phyloP scores from a whole-genome alignment of 2,329 filamentous ascomycete species.

The Reticulascus tulasneorum region DNA sequence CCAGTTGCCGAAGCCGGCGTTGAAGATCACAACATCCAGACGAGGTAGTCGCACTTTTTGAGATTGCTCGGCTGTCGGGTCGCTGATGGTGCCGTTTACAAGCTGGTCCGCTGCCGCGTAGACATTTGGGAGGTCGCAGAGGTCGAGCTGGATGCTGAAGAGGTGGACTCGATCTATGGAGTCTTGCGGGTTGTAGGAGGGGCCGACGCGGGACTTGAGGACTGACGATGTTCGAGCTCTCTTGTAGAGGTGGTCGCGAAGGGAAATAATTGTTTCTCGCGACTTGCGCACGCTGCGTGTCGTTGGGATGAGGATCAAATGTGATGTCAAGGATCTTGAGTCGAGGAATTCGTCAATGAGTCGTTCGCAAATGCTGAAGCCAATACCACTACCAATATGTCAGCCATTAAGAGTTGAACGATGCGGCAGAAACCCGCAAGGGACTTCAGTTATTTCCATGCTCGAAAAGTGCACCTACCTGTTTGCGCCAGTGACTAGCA shows the following conservation, averaged over 20 bases:
- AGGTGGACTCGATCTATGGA: slow-evolving; percentile 52
- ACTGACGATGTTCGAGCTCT: slow-evolving; percentile 34
- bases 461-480: too few species aligned
- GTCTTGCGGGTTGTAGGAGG: slow-evolving; percentile 35
- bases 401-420: too few species aligned
- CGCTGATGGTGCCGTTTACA: slow-evolving; percentile 38
- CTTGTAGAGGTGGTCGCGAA: slow-evolving; percentile 59
- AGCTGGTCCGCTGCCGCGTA: slow-evolving; percentile 45
- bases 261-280: slow-evolving; percentile 61
- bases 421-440: too few species aligned
- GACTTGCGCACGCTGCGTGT: slow-evolving; percentile 75
- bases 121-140: slow-evolving; percentile 54
- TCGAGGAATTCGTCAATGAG: slow-evolving; percentile 86
- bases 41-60: slow-evolving; percentile 56
- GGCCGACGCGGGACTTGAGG: slow-evolving; percentile 33
- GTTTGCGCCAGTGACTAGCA: slow-evolving; percentile 81
- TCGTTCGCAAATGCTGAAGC: slow-evolving; percentile 76
- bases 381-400: slow-evolving; percentile 65
- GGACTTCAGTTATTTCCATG: not conserved
- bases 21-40: slow-evolving; percentile 76
- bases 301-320: slow-evolving; percentile 77
- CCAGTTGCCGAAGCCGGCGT: slow-evolving; percentile 88
- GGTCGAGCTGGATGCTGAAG: slow-evolving; percentile 54
- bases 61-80: slow-evolving; percentile 36
- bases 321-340: slow-evolving; percentile 60